Percentiles rank a stretch among this genome's conserved stretches.
Evolutionary conservation across 2,329 filamentous ascomycete species (phyloP).

Genomic region (Pestalotiopsis sp.): DNA sequence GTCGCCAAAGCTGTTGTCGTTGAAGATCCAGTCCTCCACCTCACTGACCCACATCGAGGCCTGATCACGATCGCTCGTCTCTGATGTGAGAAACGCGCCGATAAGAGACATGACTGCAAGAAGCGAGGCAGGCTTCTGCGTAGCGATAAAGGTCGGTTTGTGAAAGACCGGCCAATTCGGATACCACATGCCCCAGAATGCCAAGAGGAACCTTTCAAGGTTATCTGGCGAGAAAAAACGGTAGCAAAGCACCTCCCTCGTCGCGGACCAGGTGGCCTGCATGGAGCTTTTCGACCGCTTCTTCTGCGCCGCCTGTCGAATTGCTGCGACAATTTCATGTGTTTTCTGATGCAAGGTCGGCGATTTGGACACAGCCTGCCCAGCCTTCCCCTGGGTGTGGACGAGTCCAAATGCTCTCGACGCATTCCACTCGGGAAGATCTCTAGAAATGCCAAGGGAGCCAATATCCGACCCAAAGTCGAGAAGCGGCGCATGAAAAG

Average conservation of each 20-base stretch:
- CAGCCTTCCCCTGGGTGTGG: not conserved
- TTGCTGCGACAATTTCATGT: not conserved
- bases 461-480: not conserved
- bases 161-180: constrained; percentile 30
- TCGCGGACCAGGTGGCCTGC: not conserved
- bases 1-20: constrained; percentile 14
- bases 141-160: constrained; percentile 22
- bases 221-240: constrained; percentile 23
- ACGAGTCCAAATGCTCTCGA: not conserved
- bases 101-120: constrained; percentile 28
- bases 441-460: not conserved
- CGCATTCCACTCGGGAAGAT: not conserved
- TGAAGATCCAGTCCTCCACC: constrained; percentile 25
- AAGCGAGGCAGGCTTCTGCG: constrained; percentile 16
- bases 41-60: constrained; percentile 22
- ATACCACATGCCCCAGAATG: constrained; percentile 31
- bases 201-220: constrained; percentile 22
- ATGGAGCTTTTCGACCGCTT: not conserved
- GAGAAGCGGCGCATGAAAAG: not conserved
- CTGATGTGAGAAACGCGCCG: constrained; percentile 26
- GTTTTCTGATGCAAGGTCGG: not conserved
- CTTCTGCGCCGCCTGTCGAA: not conserved
- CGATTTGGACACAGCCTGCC: not conserved
- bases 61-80: constrained; percentile 13
- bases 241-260: not conserved